These are phyloP conservation scores for Tylopilus rubrobrunneus DNA, from an alignment of 768 basidiomycete species.

Conservation along the genomic window DNA sequence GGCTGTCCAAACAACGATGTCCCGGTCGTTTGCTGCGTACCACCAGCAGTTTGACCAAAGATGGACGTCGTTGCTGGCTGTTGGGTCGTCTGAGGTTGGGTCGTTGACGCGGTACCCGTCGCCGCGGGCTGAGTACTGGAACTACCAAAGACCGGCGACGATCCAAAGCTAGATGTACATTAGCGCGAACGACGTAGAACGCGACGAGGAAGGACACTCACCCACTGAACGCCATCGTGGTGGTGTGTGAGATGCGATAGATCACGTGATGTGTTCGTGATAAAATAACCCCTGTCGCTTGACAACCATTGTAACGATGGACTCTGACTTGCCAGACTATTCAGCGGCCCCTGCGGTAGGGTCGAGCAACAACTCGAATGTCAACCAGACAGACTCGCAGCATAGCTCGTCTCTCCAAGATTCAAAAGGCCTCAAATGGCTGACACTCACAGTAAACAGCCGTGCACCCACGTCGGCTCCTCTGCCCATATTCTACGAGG, in stretches of 20 bases:
- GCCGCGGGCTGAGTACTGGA: slow-evolving; percentile 24
- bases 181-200: not conserved
- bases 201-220: slow-evolving; percentile 4
- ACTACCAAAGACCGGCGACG: slow-evolving; percentile 32
- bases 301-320: not conserved
- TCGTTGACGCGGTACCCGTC: slow-evolving; percentile 10
- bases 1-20: slow-evolving; percentile 34
- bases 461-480: slow-evolving; percentile 36
- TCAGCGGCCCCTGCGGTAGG: slow-evolving; percentile 1
- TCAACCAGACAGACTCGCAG: slow-evolving; percentile 18
- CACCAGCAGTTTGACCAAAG: not conserved
- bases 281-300: slow-evolving; percentile 16
- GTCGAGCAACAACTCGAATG: not conserved
- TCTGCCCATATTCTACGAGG: slow-evolving; percentile 45
- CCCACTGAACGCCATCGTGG: slow-evolving; percentile 21
- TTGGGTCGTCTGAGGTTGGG: slow-evolving; percentile 20
- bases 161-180: slow-evolving; percentile 30
- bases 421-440: slow-evolving; percentile 41
- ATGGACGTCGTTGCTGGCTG: slow-evolving; percentile 2
- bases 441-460: slow-evolving; percentile 43
- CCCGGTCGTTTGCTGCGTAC: not conserved
- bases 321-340: slow-evolving; percentile 18
- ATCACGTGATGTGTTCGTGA: slow-evolving; percentile 11
- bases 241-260: not conserved
- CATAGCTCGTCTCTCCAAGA: slow-evolving; percentile 43